Percentiles rank a stretch among this genome's conserved stretches.
Conservation (phyloP, 169 alveolate genomes). For the Babesia gibsoni region DNA sequence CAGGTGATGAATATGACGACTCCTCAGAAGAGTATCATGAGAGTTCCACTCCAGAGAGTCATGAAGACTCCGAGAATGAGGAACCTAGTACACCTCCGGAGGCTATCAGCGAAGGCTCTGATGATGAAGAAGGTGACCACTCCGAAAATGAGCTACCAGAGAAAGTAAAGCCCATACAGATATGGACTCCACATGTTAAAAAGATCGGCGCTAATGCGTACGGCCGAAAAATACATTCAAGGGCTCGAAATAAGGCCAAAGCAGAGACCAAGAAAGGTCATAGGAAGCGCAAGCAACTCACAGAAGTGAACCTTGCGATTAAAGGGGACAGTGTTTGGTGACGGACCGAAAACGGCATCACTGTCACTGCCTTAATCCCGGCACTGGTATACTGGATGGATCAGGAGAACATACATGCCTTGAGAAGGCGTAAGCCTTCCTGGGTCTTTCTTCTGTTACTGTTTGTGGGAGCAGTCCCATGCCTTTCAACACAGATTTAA, state of each 20-base stretch:
- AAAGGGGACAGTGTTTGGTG: slow-evolving; percentile 38
- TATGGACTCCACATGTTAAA: slow-evolving; percentile 64
- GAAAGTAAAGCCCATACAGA: slow-evolving; percentile 52
- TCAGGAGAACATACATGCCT: slow-evolving; percentile 57
- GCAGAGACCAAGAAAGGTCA: slow-evolving; percentile 56
- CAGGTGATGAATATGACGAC: neutral
- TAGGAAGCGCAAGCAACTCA: slow-evolving; percentile 42
- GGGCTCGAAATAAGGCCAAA: slow-evolving; percentile 55
- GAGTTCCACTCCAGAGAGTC: neutral
- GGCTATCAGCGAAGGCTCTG: neutral
- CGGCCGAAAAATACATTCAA: slow-evolving; percentile 25
- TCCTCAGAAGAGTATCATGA: neutral
- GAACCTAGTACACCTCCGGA: neutral
- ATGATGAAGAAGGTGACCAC: slow-evolving; percentile 3
- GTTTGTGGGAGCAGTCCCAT: slow-evolving; percentile 23
- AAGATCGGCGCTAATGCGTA: slow-evolving; percentile 49
- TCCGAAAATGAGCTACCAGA: slow-evolving; percentile 2
- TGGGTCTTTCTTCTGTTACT: neutral
- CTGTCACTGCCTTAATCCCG: slow-evolving; percentile 24
- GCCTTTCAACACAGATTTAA: slow-evolving; percentile 27
- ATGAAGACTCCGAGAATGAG: neutral
- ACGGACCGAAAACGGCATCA: neutral
- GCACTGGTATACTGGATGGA: slow-evolving; percentile 62
- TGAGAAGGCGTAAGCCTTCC: slow-evolving; percentile 40
- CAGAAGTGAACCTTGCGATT: slow-evolving; percentile 29